Evolutionary conservation across 805 yeast genomes (phyloP), one percentile per base, ranked within the genome.

Genomic region (Grigorovia humatica): DNA sequence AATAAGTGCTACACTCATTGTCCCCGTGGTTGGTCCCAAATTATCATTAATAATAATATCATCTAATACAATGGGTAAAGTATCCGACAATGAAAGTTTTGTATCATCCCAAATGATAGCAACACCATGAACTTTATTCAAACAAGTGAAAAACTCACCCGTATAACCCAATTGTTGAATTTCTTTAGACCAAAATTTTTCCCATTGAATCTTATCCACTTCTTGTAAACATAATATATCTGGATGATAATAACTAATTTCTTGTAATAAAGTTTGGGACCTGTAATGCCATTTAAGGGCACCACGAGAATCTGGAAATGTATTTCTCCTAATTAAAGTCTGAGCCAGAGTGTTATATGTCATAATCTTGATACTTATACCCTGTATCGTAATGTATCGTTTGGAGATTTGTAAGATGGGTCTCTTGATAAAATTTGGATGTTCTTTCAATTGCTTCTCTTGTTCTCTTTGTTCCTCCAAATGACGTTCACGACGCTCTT

Each of bases 221-320:
- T 91, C 98, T 68, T 91, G 98, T 18, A 90, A 62, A 59, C 95
- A 83, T 63, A 88, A 58, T 3, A 91, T 69, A 62, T 88, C 95
- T 2, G 90, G 79, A 48, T 77, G 64, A 62, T 91, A 90, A 57
- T 76, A 72, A 32, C 67, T 67, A 48, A 91, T 64, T 63, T 91
- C 97, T 7, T 72, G 70, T 4, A 79, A 59, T 13, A 91, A 65
- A 0, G 82, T 85, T 44, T 73, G 73, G 0, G 88, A 82, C 54
- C 98, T 70, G 52, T 73, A 73, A 30, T 72, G 69, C 96, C 96
- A 90, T 60, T 86, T 86, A 50, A 90, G 68, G 0, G 87, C 86
- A 47, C 76, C 67, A 7, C 87, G 90, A 59, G 85, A 85, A 0
- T 85, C 81, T 1, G 96, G 96, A 58, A 85, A 91, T 54, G 85